A percentile compares a stretch with the other conserved stretches of the same genome.
Evolutionary conservation across 1,284 basidiomycete species (phyloP).

Genomic region (Salmacisia buchloeana): DNA sequence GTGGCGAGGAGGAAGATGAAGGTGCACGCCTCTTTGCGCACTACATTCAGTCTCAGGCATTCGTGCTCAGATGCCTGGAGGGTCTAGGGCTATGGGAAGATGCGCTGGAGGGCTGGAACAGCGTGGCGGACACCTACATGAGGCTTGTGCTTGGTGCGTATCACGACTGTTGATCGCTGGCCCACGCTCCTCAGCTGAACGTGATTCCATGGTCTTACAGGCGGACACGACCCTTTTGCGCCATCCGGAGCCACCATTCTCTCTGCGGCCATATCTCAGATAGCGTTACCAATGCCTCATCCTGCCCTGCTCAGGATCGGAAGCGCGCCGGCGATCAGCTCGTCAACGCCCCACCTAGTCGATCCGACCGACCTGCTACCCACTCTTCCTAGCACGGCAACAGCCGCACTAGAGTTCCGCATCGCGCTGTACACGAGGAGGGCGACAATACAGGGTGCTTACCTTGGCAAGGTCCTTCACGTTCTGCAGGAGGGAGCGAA

Average conservation of each 20-base stretch:
- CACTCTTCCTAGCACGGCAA: background rate
- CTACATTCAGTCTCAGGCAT: background rate
- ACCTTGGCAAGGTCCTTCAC: background rate
- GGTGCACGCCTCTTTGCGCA: background rate
- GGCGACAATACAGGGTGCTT: slow-evolving; percentile 2
- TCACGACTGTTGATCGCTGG: background rate
- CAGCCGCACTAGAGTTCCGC: background rate
- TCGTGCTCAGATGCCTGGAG: slow-evolving; percentile 3
- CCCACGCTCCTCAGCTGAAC: background rate
- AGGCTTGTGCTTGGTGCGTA: background rate
- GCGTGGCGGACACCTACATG: slow-evolving; percentile 2
- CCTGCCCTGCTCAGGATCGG: background rate
- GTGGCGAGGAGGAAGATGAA: background rate
- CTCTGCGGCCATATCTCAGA: background rate
- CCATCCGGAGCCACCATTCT: background rate
- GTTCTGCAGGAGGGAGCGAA: background rate
- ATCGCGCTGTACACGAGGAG: background rate
- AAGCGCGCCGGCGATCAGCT: background rate
- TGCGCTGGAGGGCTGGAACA: slow-evolving; percentile 5
- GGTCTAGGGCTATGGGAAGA: slow-evolving; percentile 7
- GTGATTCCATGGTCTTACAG: background rate
- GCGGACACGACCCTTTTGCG: slow-evolving; percentile 1
- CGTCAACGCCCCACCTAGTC: background rate
- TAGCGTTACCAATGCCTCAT: background rate
- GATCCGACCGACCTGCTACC: slow-evolving; percentile 1